Evolutionary conservation across 306 rosid genomes (phyloP).

Genomic region (Vigna angularis): DNA sequence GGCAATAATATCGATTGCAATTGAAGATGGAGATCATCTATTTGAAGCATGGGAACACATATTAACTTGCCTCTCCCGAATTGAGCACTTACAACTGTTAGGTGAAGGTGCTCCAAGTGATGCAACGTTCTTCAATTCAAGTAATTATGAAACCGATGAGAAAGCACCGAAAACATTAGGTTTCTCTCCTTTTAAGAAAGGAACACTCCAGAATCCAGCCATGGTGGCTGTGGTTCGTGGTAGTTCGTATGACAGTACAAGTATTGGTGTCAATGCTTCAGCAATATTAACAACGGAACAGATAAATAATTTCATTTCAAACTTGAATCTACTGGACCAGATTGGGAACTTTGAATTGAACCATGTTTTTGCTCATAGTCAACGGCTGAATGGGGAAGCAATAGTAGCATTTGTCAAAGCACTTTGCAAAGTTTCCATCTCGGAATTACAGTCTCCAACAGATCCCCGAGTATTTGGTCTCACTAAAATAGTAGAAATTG

Average conservation of each 20-base stretch:
- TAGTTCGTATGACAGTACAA: slow-evolving; percentile 95
- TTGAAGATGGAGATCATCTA: slow-evolving; percentile 95
- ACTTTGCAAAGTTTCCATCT: slow-evolving; percentile 90
- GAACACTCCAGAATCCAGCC: slow-evolving; percentile 92
- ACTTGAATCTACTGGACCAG: slow-evolving; percentile 94
- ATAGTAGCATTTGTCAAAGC: slow-evolving; percentile 98
- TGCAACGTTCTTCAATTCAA: slow-evolving; percentile 81
- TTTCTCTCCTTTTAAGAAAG: slow-evolving; percentile 81
- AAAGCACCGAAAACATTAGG: slow-evolving; percentile 65
- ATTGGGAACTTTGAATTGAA: slow-evolving; percentile 96
- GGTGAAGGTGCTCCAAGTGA: slow-evolving; percentile 99
- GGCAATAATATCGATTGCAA: slow-evolving; percentile 94
- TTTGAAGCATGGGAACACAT: slow-evolving; percentile 99
- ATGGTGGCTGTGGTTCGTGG: slow-evolving; percentile 98
- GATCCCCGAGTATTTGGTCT: slow-evolving; percentile 99
- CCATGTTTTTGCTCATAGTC: slow-evolving; percentile 98
- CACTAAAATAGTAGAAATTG: slow-evolving; percentile 95
- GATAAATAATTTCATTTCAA: slow-evolving; percentile 83
- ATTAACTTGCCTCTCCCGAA: slow-evolving; percentile 93
- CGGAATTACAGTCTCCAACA: slow-evolving; percentile 97
- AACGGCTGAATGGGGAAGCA: slow-evolving; percentile 97
- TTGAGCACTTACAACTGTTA: slow-evolving; percentile 93
- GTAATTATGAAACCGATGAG: slow-evolving; percentile 76
- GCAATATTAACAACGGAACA: slow-evolving; percentile 91
- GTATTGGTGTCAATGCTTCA: slow-evolving; percentile 71